Evolutionary conservation across 163 green algal genomes (phyloP), one percentile per base, ranked within the genome.

Genomic region (Trebouxia gelatinosa): DNA sequence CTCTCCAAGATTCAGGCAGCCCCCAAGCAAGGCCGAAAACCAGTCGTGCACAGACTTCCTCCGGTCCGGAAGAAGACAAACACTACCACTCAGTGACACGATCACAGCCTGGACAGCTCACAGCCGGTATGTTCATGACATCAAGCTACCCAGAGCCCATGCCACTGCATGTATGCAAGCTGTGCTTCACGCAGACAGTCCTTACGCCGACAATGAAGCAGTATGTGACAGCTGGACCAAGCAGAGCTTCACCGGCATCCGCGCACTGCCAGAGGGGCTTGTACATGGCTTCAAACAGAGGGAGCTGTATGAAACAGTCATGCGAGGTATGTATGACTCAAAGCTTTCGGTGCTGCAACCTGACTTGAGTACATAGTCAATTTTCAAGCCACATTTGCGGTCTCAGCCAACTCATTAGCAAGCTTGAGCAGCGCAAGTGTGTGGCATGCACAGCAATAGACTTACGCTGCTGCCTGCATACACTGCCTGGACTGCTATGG

Each of bases 261-360:
- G 68, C 29, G 39, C 43, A 11, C 46, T 76, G 28, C 68, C 68
- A 46, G 23, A 59, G 29, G 19, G 9, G 21, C 29, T 59, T 13
- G 68, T 62, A 6, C 68, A 32, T 40, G 40, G 46, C 13, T 76
- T 76, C 40, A 37, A 43, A 31, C 68, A 76, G 68, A 37, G 46
- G 48, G 17, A 29, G 28, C 19, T 59, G 2, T 61, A 40, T 29
- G 40, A 76, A 9, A 62, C 46, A 19, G 68, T 76, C 7, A 29
- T 32, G 28, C 39, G 31, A 76, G 68, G 68, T 76, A 61, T 40
- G 65, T n/a, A n/a, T n/a, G n/a, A n/a, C n/a, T 59, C 48, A 59
- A 23, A 29, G 48, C 48, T 59, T 59, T 19, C 19, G 48, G 48
- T 59, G 48, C n/a, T n/a, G n/a, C n/a, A n/a, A n/a, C n/a, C n/a